Percentiles rank a stretch among this genome's conserved stretches.
Conservation (phyloP, 2,329 filamentous ascomycete species). For the Fusarium chlamydosporum region DNA sequence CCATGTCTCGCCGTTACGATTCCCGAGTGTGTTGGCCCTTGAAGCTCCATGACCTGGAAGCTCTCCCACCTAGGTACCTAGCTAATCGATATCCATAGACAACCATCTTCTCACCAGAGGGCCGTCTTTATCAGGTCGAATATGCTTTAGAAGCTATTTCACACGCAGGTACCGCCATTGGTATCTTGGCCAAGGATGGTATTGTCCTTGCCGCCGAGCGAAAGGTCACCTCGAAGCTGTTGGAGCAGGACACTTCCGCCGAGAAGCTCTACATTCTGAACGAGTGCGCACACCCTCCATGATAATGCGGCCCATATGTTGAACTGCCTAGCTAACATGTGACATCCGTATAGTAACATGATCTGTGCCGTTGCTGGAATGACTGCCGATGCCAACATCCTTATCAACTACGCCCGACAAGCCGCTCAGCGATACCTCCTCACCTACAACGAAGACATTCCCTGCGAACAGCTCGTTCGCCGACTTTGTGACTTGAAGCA, state of each 20-base stretch:
- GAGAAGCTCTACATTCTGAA: slow-evolving; percentile 99
- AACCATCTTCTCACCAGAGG: slow-evolving; percentile 99
- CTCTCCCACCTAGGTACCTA: slow-evolving; percentile 44
- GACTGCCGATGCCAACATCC: slow-evolving; percentile 99
- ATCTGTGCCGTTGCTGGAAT: slow-evolving; percentile 99
- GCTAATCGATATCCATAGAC: slow-evolving; percentile 71
- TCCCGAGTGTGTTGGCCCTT: slow-evolving; percentile 79
- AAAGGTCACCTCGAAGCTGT: slow-evolving; percentile 98
- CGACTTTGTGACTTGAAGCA: slow-evolving; percentile 98
- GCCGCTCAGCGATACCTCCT: slow-evolving; percentile 97
- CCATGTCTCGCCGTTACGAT: slow-evolving; percentile 97
- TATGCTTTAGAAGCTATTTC: slow-evolving; percentile 99
- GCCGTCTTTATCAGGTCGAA: slow-evolving; percentile 98
- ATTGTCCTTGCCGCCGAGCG: slow-evolving; percentile 98
- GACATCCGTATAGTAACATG: slow-evolving; percentile 82
- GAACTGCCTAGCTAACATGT: slow-evolving; percentile 22
- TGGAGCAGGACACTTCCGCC: slow-evolving; percentile 99
- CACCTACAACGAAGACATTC: slow-evolving; percentile 99
- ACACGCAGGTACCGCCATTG: slow-evolving; percentile 95
- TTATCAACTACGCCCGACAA: slow-evolving; percentile 99
- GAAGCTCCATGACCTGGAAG: slow-evolving; percentile 36
- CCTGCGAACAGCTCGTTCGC: slow-evolving; percentile 97
- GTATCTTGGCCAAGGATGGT: slow-evolving; percentile 96
- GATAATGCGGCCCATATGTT: background rate
- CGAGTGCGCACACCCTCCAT: slow-evolving; percentile 75